Conservation (phyloP, 495 filamentous ascomycete species). For the Tricharina praecox region DNA sequence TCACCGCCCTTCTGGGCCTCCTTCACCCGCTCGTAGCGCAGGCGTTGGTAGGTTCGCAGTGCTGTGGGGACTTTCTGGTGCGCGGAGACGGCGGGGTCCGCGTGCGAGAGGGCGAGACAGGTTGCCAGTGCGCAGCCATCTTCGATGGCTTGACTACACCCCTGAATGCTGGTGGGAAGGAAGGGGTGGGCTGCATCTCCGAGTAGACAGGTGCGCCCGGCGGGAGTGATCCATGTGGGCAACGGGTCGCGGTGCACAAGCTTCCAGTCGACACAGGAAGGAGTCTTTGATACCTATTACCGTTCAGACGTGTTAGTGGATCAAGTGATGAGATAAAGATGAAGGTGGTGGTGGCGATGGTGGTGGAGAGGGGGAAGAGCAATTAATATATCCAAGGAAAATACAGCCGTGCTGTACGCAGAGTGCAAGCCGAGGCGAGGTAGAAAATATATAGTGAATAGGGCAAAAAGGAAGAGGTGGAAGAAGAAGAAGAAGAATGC, state of each 20-base stretch:
- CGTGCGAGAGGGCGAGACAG: conserved; percentile 34
- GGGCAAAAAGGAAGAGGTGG: too few species aligned
- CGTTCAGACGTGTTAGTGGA: too few species aligned
- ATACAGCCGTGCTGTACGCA: neutral
- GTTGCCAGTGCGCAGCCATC: conserved; percentile 51
- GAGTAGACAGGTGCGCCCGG: conserved; percentile 42
- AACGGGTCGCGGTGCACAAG: conserved; percentile 53
- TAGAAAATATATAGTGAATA: too few species aligned
- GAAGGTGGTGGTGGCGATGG: neutral
- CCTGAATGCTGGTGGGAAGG: conserved; percentile 53
- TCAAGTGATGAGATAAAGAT: too few species aligned
- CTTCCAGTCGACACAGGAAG: conserved; percentile 48
- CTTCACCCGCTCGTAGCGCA: conserved; percentile 38
- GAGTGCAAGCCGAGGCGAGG: too few species aligned
- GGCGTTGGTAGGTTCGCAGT: conserved; percentile 33
- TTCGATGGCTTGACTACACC: conserved; percentile 56
- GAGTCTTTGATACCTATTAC: conserved; percentile 37
- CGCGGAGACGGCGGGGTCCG: conserved; percentile 9
- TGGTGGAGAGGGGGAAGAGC: neutral
- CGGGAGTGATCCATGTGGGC: conserved; percentile 45
- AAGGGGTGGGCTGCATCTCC: conserved; percentile 62
- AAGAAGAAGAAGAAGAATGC: too few species aligned
- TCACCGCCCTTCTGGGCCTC: conserved; percentile 43
- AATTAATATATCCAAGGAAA: neutral
- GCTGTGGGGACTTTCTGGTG: conserved; percentile 32